These are phyloP conservation scores for Hypoxylon sp. DNA, from an alignment of 2,329 filamentous ascomycete species.

Conservation along the genomic window DNA sequence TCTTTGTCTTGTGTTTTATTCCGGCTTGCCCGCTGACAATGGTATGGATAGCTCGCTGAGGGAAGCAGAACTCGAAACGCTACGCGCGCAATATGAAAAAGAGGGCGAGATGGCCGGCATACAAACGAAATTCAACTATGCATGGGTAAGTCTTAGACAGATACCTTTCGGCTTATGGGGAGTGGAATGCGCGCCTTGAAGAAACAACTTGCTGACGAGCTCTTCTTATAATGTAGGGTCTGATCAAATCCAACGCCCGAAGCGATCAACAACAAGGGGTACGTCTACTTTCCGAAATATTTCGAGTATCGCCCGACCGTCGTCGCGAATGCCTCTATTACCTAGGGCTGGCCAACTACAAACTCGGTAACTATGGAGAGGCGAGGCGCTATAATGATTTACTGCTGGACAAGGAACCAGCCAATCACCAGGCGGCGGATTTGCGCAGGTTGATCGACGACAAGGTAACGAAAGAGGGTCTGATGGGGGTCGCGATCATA, in stretches of 20 bases:
- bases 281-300: slow-evolving; percentile 93
- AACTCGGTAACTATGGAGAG: slow-evolving; percentile 96
- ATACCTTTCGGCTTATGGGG: too few relatives aligned
- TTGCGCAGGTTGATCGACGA: slow-evolving; percentile 91
- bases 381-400: slow-evolving; percentile 94
- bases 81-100: slow-evolving; percentile 94
- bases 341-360: slow-evolving; percentile 95
- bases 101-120: slow-evolving; percentile 96
- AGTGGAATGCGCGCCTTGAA: background rate
- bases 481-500: slow-evolving; percentile 94
- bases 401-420: slow-evolving; percentile 87
- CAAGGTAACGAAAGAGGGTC: slow-evolving; percentile 91
- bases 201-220: slow-evolving; percentile 9
- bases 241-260: slow-evolving; percentile 90
- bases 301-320: slow-evolving; percentile 89
- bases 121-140: slow-evolving; percentile 99
- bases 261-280: slow-evolving; percentile 93
- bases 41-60: slow-evolving; percentile 75
- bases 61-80: slow-evolving; percentile 88
- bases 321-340: slow-evolving; percentile 98
- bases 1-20: too few relatives aligned
- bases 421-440: slow-evolving; percentile 89
- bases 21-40: too few relatives aligned
- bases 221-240: slow-evolving; percentile 68
- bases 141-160: slow-evolving; percentile 85